Evolutionary conservation across 495 filamentous ascomycete species (phyloP).

Genomic region (Rostrohypoxylon terebratum): DNA sequence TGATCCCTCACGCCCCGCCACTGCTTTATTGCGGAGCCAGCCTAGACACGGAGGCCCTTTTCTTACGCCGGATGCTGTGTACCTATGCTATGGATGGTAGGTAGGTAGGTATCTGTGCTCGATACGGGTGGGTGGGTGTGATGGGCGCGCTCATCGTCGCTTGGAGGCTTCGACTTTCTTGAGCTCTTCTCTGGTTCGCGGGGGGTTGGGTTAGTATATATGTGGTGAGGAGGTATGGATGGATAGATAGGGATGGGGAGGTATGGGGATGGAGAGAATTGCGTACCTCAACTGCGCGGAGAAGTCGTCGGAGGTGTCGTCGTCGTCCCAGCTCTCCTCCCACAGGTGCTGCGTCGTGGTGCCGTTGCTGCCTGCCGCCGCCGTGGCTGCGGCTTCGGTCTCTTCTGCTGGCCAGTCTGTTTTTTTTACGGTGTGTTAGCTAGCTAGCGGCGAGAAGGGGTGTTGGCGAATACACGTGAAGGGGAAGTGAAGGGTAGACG

Average conservation of each 20-base stretch:
- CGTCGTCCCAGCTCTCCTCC: conserved; percentile 99
- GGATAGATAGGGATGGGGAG: background rate
- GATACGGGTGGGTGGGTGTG: background rate
- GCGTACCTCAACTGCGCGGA: conserved; percentile 92
- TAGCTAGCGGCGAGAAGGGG: background rate
- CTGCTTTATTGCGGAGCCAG: background rate
- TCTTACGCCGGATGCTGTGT: background rate
- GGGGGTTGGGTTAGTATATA: conserved; percentile 35
- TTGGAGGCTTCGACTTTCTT: conserved; percentile 88
- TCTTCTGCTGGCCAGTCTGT: conserved; percentile 91
- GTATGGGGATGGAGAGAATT: background rate
- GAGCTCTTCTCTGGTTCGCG: conserved; percentile 81
- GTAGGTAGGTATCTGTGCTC: no score
- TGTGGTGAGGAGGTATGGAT: background rate
- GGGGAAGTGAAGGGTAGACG: conserved; percentile 26
- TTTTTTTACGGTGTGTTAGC: background rate
- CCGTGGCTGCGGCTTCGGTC: conserved; percentile 72
- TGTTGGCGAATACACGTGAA: background rate
- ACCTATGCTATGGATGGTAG: background rate
- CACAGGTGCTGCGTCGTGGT: conserved; percentile 81
- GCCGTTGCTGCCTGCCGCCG: conserved; percentile 53
- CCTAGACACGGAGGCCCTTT: background rate
- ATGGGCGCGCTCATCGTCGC: conserved; percentile 56
- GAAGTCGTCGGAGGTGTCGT: conserved; percentile 97
- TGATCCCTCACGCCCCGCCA: background rate